Percentiles rank a stretch among this genome's conserved stretches.
phyloP scores from a whole-genome alignment of 2,329 filamentous ascomycete species.

The Calycina marina region DNA sequence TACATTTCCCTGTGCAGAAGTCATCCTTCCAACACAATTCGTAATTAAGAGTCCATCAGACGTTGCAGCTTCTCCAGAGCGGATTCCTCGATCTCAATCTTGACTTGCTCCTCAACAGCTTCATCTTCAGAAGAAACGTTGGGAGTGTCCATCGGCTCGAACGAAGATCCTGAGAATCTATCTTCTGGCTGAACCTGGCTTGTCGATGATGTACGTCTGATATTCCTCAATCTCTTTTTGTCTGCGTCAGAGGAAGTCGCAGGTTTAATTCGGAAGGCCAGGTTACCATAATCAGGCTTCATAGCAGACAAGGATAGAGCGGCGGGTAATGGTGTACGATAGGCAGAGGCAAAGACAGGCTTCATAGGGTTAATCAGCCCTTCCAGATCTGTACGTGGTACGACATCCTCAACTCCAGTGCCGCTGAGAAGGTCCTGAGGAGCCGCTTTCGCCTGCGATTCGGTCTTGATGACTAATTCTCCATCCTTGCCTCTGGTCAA shows the following conservation, averaged over 20 bases:
- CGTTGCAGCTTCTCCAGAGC: conserved; percentile 1
- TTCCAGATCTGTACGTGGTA: conserved; percentile 12
- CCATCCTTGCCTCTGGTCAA: conserved; percentile 4
- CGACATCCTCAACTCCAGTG: conserved; percentile 17
- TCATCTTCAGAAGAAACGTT: not conserved
- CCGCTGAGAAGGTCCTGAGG: conserved; percentile 5
- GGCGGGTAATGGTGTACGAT: not conserved
- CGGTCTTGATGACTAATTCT: conserved; percentile 9
- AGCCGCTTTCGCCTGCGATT: conserved; percentile 3
- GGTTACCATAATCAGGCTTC: not conserved
- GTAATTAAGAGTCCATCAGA: conserved; percentile 1
- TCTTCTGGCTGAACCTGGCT: not conserved
- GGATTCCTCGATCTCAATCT: not conserved
- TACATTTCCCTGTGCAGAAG: no score
- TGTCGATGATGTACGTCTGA: not conserved
- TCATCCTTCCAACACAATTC: no score
- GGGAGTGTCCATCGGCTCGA: not conserved
- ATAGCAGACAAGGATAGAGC: not conserved
- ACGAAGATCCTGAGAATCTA: not conserved
- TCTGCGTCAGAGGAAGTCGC: not conserved
- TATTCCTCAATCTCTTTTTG: no score
- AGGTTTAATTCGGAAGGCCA: not conserved
- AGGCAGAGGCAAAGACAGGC: not conserved
- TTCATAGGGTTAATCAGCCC: conserved; percentile 9
- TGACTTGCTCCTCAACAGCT: conserved; percentile 1